Evolutionary conservation across 805 yeast genomes (phyloP), one percentile per base, ranked within the genome.

Genomic region (Saccharomyces eubayanus): DNA sequence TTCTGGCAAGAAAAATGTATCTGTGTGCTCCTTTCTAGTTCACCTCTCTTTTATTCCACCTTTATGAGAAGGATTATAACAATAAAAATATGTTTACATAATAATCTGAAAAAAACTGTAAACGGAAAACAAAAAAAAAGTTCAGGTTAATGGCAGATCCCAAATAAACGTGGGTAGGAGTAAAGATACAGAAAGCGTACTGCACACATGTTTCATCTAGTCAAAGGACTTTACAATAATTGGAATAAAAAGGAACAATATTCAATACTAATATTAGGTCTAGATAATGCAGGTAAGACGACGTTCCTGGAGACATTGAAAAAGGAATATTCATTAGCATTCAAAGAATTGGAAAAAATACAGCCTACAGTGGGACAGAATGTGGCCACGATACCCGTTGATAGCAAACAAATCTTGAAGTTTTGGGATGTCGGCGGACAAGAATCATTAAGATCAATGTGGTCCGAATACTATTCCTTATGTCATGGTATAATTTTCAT

Each of bases 401-500:
- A 68, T n/a, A 63, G 65, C 46, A 60, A 61, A 6, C 43, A 40
- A 4, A 73, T 75, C 51, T 74, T 94, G 53, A 91, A 90, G 65
- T 81, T 94, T 63, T 92, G 98, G 98, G 99, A 92, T 68, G 83
- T 92, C 45, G 98, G 98, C 10, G 99, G 99, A 11, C 99, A 92
- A 70, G 85, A 84, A 65, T 76, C 86, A n/a, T 74, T 92, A 48
- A 76, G 98, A 49, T 74, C 81, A 29, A 77, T 94, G 77, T 92
- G 99, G 99, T 77, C 85, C 5, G 82, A 88, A 56, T 94, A 92
- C 74, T 94, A 84, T 71, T 75, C 77, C 20, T 85, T 83, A 55
- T 87, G 96, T 53, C 97, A 92, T 70, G 98, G 94, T 0, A 88
- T 92, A 40, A 84, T 94, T 47, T 92, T 92, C 68, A 85, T 92